Base-by-base conservation (phyloP, 306 rosid genomes). In the Prunus mira region DNA sequence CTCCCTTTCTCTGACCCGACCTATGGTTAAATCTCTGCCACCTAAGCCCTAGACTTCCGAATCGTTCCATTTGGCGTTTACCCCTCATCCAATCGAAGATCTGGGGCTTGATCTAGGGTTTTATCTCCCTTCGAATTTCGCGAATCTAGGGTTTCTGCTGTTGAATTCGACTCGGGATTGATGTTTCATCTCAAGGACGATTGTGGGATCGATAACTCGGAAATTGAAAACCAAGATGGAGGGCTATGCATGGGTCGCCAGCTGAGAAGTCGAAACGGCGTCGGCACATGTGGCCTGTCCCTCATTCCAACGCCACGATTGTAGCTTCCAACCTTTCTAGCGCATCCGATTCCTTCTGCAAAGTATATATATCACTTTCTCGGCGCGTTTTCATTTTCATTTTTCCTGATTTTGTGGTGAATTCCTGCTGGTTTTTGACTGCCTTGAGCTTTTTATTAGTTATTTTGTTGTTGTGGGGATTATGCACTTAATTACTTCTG, bases 261-360 rank as follows among this genome's bases (percentile, higher is more conserved):
- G 87, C 89, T 94, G 96, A 94, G 88, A 72, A 88, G 82, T 85
- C 91, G 89, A 92, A 84, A 88, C 88, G 84, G 85, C 89, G 84
- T 76, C 92, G 91, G 99, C 99, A 95, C 97, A 95, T 95, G 99
- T 95, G 96, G 99, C 93, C 96, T 82, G 96, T 91, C 91, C 91
- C 85, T 81, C 51, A 84, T 86, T 68, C 91, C 73, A 84, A 82
- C 92, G 90, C 93, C 88, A 86, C 92, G 84, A 80, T 91, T 91
- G 96, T 89, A 92, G 97, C 82, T 83, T 65, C 80, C 64, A 47
- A 20, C 88, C 89, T 82, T 83, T 88, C 91, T 79, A 83, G 88
- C 63, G 74, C 78, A 74, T 83, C 90, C 66, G 85, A 86, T 81
- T 89, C 83, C 76, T 76, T 87, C 82, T 83, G 70, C 86, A 87